Percentiles rank a stretch among this genome's conserved stretches.
phyloP scores from a whole-genome alignment of 2,329 filamentous ascomycete genomes.

The Aspergillus ruber region DNA sequence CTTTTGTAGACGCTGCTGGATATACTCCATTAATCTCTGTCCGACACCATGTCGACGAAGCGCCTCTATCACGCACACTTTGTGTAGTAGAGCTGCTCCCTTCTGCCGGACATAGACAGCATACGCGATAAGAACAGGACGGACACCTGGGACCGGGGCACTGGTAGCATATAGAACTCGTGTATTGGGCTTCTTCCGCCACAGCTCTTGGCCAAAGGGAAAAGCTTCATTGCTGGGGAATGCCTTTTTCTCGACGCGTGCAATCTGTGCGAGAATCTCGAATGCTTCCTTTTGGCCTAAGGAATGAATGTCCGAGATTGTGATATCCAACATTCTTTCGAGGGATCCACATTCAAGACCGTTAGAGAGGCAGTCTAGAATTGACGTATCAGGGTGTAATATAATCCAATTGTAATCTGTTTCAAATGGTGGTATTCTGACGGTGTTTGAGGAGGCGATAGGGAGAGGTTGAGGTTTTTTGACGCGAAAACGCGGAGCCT shows the following conservation, averaged over 20 bases:
- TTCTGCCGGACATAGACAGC: slow-evolving; percentile 42
- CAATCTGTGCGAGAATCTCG: slow-evolving; percentile 29
- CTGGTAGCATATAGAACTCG: slow-evolving; percentile 33
- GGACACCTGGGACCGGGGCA: slow-evolving; percentile 7
- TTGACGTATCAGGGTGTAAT: too few relatives aligned
- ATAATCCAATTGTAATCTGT: too few relatives aligned
- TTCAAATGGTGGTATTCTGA: too few relatives aligned
- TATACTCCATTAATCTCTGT: slow-evolving; percentile 38
- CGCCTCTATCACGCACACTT: slow-evolving; percentile 44
- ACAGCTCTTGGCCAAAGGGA: slow-evolving; percentile 41
- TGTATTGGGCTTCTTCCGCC: slow-evolving; percentile 44
- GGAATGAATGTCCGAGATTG: slow-evolving; percentile 34
- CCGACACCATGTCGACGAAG: slow-evolving; percentile 45
- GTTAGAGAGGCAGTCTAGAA: neutral
- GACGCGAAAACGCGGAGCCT: too few relatives aligned
- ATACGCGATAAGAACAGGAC: slow-evolving; percentile 38
- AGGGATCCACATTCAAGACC: slow-evolving; percentile 17
- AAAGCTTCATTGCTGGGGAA: slow-evolving; percentile 49
- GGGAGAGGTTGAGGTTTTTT: too few relatives aligned
- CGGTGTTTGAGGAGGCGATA: too few relatives aligned
- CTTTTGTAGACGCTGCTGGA: slow-evolving; percentile 37
- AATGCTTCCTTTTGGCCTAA: slow-evolving; percentile 28
- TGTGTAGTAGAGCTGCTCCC: slow-evolving; percentile 44
- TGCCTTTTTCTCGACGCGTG: slow-evolving; percentile 43
- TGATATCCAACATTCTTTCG: slow-evolving; percentile 19